Base-by-base conservation (phyloP, 306 rosid genomes). In the Prunus fruticosa region DNA sequence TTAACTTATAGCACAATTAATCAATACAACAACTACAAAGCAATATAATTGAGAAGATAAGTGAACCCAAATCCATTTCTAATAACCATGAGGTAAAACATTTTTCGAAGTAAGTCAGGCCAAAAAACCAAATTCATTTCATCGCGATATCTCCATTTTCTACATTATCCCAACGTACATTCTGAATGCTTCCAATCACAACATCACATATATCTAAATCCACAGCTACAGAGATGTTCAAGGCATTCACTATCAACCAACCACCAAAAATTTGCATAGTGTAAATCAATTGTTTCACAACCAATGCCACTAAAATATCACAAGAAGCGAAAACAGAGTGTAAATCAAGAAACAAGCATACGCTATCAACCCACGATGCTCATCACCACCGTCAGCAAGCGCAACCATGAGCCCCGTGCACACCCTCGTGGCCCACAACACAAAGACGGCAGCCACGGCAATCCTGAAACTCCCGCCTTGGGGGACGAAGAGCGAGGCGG, bases 261-360 rank as follows among this genome's bases (percentile, higher is more conserved):
- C 61, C 74, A 57, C 71, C 82, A 80, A 88, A 66, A 69, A 72
- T 23, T 69, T 66, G 76, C 81, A 87, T 11, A 56, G 64, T 68
- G 50, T 74, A 80, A 70, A 68, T 5, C 45, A 72, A 77, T 73
- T 52, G 72, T 69, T 72, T 66, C 65, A 62, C 64, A 51, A 14
- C 27, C 11, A 64, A 73, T 20, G 22, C 46, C 70, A 11, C 89
- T 90, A 96, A 73, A 96, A 96, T 81, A 96, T 82, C 72, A 91
- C 96, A 61, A 96, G 95, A 69, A 96, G 85, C 65, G 98, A 92
- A 86, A 96, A 96, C 73, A 96, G 87, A 71, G 97, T 86, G 86
- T 90, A 96, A 83, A 96, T 96, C 96, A 96, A 85, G 86, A 96
- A 89, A 80, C 97, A 89, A 0, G 94, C 94, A 78, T 96, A 96